Evolutionary conservation across 257 asterid genomes (phyloP).

Genomic region (Buddleja alternifolia): DNA sequence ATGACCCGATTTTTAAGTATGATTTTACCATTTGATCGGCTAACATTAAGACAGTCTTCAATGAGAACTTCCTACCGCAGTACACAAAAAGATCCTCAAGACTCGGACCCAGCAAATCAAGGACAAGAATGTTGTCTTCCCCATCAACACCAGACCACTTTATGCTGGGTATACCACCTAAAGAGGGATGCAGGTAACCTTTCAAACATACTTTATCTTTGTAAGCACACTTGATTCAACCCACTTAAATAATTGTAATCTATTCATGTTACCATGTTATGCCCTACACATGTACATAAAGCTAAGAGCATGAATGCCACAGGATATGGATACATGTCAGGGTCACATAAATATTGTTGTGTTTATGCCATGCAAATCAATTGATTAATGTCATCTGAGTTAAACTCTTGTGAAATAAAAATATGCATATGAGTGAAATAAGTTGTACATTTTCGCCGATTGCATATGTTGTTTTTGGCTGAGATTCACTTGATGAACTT

Average conservation of each 20-base stretch:
- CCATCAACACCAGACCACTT: slow-evolving; percentile 94
- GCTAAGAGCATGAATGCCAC: slow-evolving; percentile 14
- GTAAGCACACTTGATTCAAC: slow-evolving; percentile 19
- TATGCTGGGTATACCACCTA: slow-evolving; percentile 90
- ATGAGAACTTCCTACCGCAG: slow-evolving; percentile 85
- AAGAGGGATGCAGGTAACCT: slow-evolving; percentile 8
- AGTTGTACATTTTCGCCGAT: slow-evolving; percentile 9
- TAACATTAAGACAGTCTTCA: slow-evolving; percentile 88
- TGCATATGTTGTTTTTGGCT: neutral
- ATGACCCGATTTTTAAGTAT: slow-evolving; percentile 19
- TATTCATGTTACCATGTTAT: neutral
- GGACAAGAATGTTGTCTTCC: slow-evolving; percentile 86
- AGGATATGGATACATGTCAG: neutral
- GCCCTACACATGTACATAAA: slow-evolving; percentile 6
- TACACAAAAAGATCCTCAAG: slow-evolving; percentile 96
- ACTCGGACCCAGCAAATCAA: slow-evolving; percentile 92
- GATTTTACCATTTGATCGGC: slow-evolving; percentile 93
- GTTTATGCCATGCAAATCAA: neutral
- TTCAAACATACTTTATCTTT: neutral
- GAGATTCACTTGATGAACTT: neutral
- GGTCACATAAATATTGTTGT: neutral
- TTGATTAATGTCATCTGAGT: neutral
- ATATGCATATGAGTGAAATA: neutral
- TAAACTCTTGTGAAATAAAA: too few species aligned
- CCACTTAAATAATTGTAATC: neutral